Percentiles rank a stretch among this genome's conserved stretches.
Evolutionary conservation across 2,329 filamentous ascomycete species (phyloP).

Genomic region (Colletotrichum destructivum): DNA sequence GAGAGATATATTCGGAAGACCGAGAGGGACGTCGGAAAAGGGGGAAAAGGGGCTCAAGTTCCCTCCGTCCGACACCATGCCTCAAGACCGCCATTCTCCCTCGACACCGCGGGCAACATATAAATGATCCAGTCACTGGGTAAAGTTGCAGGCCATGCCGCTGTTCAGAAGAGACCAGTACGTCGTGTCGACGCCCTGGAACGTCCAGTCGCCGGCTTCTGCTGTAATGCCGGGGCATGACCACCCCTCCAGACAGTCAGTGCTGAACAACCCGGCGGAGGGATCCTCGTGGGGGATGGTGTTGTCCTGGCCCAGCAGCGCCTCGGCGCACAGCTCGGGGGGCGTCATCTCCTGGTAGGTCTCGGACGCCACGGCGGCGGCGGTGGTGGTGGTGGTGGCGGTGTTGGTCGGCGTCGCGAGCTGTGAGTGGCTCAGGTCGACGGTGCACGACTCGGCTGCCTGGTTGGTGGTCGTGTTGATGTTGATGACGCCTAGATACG

Average conservation of each 20-base stretch:
- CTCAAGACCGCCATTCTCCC: no score
- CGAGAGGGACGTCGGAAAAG: no score
- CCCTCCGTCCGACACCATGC: no score
- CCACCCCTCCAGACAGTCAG: conserved; percentile 38
- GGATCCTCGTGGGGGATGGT: conserved; percentile 28
- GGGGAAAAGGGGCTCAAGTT: no score
- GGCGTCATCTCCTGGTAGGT: conserved; percentile 14
- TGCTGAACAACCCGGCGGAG: conserved; percentile 43
- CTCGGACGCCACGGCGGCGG: conserved; percentile 13
- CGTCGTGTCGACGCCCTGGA: conserved; percentile 58
- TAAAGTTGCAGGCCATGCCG: conserved; percentile 22
- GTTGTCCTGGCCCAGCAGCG: conserved; percentile 8
- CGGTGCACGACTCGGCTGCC: conserved; percentile 1
- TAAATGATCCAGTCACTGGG: neutral
- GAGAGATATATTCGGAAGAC: no score
- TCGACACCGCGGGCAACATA: no score
- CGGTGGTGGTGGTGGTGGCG: conserved; percentile 8
- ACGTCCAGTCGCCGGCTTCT: conserved; percentile 57
- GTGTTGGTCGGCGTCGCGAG: conserved; percentile 34
- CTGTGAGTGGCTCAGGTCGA: conserved; percentile 33
- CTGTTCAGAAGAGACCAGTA: conserved; percentile 54
- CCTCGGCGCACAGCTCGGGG: conserved; percentile 35
- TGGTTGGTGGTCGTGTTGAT: conserved; percentile 49
- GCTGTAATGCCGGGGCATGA: conserved; percentile 48
- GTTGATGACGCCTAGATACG: conserved; percentile 63